Base-by-base conservation (phyloP, 208 protist genomes). In the Crithidia mellificae region DNA sequence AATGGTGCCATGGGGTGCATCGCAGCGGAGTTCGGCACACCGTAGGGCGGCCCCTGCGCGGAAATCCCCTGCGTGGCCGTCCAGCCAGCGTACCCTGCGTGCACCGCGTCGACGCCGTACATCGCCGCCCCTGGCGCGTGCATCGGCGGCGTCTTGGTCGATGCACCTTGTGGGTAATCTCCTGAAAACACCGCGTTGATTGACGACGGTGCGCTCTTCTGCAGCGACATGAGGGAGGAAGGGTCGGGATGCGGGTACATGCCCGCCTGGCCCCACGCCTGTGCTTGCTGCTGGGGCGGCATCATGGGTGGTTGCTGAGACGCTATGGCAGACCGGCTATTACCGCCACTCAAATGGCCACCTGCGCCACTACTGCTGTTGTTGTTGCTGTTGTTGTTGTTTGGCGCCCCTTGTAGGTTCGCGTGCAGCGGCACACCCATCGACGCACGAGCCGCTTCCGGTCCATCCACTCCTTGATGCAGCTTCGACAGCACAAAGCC, bases 401-500 rank as follows among this genome's bases (percentile, higher is more conserved):
- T 38, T 38, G 7, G n/a, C n/a, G n/a, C 36, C 6, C 12, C 6
- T 41, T 41, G 36, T 12, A 15, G 36, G 36, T 41, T 15, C 6
- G 36, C 9, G 6, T 41, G n/a, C n/a, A n/a, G n/a, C n/a, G n/a
- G n/a, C n/a, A n/a, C n/a, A n/a, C n/a, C n/a, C n/a, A n/a, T n/a
- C n/a, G n/a, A n/a, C n/a, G n/a, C n/a, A 15, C 41, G 4, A n/a
- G 4, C 41, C 8, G 4, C 15, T 46, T 15, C 15, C 41, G 4
- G 41, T 46, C n/a, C n/a, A n/a, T n/a, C n/a, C n/a, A n/a, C n/a
- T n/a, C n/a, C 17, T n/a, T 12, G 41, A 6, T 12, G 41, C 41
- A 38, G 49, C 57, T 53, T 11, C 1, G 49, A 29, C n/a, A 63
- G 15, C 6, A 72, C 57, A 34, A 57, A 59, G 15, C 50, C 67